Percentiles rank a stretch among this genome's conserved stretches.
Evolutionary conservation across 495 filamentous ascomycete genomes (phyloP).

Genomic region (Xylaria venustula): DNA sequence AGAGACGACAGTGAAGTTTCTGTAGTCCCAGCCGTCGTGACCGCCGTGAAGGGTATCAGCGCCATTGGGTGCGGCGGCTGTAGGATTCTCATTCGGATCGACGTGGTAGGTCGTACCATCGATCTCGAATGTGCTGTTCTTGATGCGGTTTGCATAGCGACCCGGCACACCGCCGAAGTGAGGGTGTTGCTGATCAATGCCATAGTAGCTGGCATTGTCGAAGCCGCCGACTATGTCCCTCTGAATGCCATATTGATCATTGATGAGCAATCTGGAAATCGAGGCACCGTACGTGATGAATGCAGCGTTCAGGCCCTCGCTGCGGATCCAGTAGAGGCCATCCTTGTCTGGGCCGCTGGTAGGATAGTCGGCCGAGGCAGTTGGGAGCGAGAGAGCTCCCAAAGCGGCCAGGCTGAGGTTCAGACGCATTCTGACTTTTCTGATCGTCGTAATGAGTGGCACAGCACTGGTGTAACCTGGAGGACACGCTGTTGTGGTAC

Average conservation of each 20-base stretch:
- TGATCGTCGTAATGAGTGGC: neutral
- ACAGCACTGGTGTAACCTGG: neutral
- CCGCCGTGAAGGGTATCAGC: slow-evolving; percentile 79
- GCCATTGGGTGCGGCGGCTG: slow-evolving; percentile 44
- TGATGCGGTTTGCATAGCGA: slow-evolving; percentile 84
- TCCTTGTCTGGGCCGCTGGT: slow-evolving; percentile 38
- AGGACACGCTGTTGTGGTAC: neutral
- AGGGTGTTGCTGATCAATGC: slow-evolving; percentile 64
- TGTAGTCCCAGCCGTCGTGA: slow-evolving; percentile 74
- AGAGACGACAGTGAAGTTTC: slow-evolving; percentile 74
- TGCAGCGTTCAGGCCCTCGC: slow-evolving; percentile 66
- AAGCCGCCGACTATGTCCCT: slow-evolving; percentile 75
- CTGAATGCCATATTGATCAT: slow-evolving; percentile 62
- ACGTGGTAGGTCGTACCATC: slow-evolving; percentile 65
- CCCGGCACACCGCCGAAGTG: slow-evolving; percentile 77
- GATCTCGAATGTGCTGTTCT: slow-evolving; percentile 76
- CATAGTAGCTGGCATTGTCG: slow-evolving; percentile 73
- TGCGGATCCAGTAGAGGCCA: slow-evolving; percentile 70
- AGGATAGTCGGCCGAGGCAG: slow-evolving; percentile 21
- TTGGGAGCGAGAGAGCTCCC: slow-evolving; percentile 27
- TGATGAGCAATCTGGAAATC: slow-evolving; percentile 70
- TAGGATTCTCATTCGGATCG: slow-evolving; percentile 67
- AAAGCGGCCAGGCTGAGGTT: slow-evolving; percentile 23
- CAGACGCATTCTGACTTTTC: slow-evolving; percentile 25
- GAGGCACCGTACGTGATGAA: slow-evolving; percentile 81